phyloP scores from a whole-genome alignment of 2,329 filamentous ascomycete genomes.

The Paraconiothyrium sp. region DNA sequence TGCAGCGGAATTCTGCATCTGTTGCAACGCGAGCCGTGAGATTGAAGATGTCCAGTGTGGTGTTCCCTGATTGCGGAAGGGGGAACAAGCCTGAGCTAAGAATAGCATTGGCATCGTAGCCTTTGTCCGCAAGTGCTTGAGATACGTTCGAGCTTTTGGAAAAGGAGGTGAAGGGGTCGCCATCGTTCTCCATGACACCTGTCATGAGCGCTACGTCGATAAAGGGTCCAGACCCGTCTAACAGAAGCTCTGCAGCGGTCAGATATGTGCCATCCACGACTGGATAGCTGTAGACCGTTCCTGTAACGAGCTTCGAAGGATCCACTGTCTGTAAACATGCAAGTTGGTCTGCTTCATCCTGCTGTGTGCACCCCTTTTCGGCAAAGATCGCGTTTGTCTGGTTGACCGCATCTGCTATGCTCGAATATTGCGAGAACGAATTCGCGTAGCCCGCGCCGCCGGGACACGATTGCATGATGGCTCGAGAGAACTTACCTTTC shows the following conservation, averaged over 20 bases:
- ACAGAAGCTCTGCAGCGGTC: constrained; percentile 30
- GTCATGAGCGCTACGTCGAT: constrained; percentile 34
- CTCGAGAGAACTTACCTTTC: constrained; percentile 58
- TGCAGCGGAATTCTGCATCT: constrained; percentile 44
- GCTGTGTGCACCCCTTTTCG: constrained; percentile 35
- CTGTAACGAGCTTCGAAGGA: constrained; percentile 30
- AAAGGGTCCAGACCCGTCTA: constrained; percentile 29
- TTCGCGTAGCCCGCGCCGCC: constrained; percentile 33
- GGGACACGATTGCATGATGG: constrained; percentile 49
- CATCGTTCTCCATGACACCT: constrained; percentile 45
- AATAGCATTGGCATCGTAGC: constrained; percentile 29
- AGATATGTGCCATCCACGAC: constrained; percentile 46
- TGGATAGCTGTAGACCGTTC: constrained; percentile 37
- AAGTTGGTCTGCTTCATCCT: constrained; percentile 24
- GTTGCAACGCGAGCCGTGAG: constrained; percentile 42
- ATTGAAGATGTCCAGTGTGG: constrained; percentile 46
- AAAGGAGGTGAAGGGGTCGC: constrained; percentile 41
- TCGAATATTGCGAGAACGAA: constrained; percentile 35
- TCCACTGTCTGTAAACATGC: constrained; percentile 37
- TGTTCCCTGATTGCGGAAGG: constrained; percentile 37
- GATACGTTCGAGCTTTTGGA: constrained; percentile 33
- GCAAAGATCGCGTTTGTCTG: constrained; percentile 32
- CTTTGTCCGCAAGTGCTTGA: constrained; percentile 28
- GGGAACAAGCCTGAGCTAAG: constrained; percentile 30
- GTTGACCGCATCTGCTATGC: constrained; percentile 33